These are phyloP conservation scores for Russula dissimulans DNA, from an alignment of 768 basidiomycete species.

Conservation along the genomic window DNA sequence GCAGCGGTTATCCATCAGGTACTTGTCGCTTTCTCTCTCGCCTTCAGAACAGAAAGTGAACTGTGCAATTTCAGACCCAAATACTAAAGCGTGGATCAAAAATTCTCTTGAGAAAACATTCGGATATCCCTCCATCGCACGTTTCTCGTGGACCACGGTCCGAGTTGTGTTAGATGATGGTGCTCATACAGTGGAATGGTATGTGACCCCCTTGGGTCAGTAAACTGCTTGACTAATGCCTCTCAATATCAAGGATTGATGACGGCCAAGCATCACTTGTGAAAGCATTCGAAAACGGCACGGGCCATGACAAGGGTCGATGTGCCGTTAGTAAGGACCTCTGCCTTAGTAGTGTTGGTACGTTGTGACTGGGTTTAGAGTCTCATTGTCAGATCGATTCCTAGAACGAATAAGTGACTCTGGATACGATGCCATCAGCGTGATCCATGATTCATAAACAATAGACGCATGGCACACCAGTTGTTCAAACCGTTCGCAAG, in stretches of 20 bases:
- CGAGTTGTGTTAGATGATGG: slow-evolving; percentile 75
- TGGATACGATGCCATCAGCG: too few species aligned
- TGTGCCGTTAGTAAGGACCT: slow-evolving; percentile 66
- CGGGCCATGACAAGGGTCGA: slow-evolving; percentile 68
- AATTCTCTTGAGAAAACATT: slow-evolving; percentile 75
- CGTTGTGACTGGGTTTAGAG: slow-evolving; percentile 37
- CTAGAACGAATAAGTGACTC: too few species aligned
- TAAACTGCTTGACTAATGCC: background rate
- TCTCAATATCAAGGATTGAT: slow-evolving; percentile 54
- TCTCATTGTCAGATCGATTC: background rate
- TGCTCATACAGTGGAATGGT: slow-evolving; percentile 81
- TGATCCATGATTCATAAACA: too few species aligned
- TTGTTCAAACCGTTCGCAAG: too few species aligned
- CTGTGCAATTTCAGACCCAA: slow-evolving; percentile 54
- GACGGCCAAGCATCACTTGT: slow-evolving; percentile 71
- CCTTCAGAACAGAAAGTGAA: background rate
- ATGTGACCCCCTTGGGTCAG: background rate
- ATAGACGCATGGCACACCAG: too few species aligned
- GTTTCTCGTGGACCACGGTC: slow-evolving; percentile 95
- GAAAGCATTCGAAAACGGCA: slow-evolving; percentile 62
- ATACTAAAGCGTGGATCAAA: slow-evolving; percentile 82
- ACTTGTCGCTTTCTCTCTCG: slow-evolving; percentile 1
- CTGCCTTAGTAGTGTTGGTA: slow-evolving; percentile 58
- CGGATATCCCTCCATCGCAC: slow-evolving; percentile 81
- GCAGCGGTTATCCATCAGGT: slow-evolving; percentile 93